Evolutionary conservation across 108 stramenopile genomes (phyloP).

Genomic region (Pelagomonas calceolata): DNA sequence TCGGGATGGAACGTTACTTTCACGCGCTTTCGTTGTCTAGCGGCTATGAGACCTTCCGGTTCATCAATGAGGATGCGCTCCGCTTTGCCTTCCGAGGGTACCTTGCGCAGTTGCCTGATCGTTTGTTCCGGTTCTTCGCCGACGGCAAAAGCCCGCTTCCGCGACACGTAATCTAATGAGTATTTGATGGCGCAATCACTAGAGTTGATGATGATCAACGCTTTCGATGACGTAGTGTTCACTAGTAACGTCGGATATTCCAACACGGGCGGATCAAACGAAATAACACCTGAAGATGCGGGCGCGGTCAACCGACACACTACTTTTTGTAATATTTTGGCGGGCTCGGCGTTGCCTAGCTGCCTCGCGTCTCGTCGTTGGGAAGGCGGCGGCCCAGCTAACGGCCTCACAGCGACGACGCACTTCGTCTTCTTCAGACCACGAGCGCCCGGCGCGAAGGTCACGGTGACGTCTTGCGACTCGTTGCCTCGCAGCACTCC

Average conservation of each 20-base stretch:
- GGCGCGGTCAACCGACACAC: conserved; percentile 6
- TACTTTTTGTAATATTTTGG: conserved; percentile 7
- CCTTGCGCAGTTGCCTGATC: background rate
- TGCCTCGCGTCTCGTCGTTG: conserved; percentile 10
- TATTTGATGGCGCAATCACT: conserved; percentile 14
- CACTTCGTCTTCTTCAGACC: conserved; percentile 4
- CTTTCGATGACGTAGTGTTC: conserved; percentile 7
- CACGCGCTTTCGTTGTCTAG: background rate
- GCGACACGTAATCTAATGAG: conserved; percentile 4
- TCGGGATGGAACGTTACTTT: conserved; percentile 7
- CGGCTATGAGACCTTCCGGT: conserved; percentile 3
- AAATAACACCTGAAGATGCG: conserved; percentile 16
- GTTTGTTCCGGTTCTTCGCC: background rate
- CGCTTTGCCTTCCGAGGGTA: too few relatives aligned
- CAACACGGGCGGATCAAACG: conserved; percentile 16
- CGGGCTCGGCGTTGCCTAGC: conserved; percentile 9
- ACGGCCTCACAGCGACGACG: conserved; percentile 13
- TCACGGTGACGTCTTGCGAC: conserved; percentile 3
- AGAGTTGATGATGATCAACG: conserved; percentile 9
- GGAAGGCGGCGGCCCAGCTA: conserved; percentile 11
- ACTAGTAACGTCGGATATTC: conserved; percentile 17
- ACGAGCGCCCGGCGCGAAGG: conserved; percentile 12
- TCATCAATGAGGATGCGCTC: conserved; percentile 8
- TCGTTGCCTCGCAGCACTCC: conserved; percentile 20
- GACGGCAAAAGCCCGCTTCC: background rate